Conservation (phyloP, 345 rosid species). For the Lepidium aucheri region DNA sequence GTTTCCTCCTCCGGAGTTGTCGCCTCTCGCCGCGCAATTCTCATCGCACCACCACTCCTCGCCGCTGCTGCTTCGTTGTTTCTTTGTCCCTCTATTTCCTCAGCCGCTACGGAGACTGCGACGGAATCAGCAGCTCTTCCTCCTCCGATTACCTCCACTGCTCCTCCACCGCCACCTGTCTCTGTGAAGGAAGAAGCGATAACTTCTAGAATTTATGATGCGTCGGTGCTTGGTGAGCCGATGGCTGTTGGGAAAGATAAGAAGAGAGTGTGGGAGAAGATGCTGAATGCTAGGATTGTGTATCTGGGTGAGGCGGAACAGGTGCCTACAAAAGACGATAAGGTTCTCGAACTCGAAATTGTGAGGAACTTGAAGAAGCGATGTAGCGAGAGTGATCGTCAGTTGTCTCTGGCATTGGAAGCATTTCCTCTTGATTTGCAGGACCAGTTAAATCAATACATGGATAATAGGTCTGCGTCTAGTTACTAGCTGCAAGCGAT, state of each 20-base stretch:
- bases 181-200: conserved; percentile 29
- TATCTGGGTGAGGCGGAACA: conserved; percentile 89
- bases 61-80: conserved; percentile 18
- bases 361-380: conserved; percentile 51
- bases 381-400: conserved; percentile 46
- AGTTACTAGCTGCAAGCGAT: not conserved
- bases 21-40: conserved; percentile 23
- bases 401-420: conserved; percentile 66
- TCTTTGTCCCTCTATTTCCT: not conserved
- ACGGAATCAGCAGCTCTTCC: conserved; percentile 4
- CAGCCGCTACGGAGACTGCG: not conserved
- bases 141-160: not conserved
- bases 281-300: conserved; percentile 67
- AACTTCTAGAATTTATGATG: conserved; percentile 68
- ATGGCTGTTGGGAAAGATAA: conserved; percentile 76
- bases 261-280: conserved; percentile 82
- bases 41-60: conserved; percentile 22
- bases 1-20: not conserved
- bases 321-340: conserved; percentile 72
- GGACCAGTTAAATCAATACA: conserved; percentile 49
- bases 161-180: conserved; percentile 7
- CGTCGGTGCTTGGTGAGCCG: conserved; percentile 89
- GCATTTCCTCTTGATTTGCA: conserved; percentile 71
- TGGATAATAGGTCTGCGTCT: conserved; percentile 47
- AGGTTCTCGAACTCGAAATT: conserved; percentile 69